These are phyloP conservation scores for Ceratocystis harringtonii DNA, from an alignment of 2,329 filamentous ascomycete genomes.

Conservation along the genomic window DNA sequence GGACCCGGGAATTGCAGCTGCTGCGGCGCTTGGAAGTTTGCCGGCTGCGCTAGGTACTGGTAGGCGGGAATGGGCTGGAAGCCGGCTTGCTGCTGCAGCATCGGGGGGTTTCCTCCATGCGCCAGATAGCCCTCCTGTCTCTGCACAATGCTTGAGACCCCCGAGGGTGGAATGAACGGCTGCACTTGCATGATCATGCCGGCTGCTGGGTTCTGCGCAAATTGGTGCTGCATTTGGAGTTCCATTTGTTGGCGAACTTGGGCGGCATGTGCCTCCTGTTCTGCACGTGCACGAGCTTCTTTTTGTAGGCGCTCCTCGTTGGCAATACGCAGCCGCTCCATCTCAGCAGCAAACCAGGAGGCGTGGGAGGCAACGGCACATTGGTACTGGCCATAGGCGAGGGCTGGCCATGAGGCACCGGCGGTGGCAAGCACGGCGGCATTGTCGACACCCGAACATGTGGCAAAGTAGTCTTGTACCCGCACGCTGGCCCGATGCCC, in stretches of 20 bases:
- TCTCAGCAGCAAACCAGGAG: neutral
- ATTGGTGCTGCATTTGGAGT: neutral
- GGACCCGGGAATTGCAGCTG: neutral
- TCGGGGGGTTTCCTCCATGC: neutral
- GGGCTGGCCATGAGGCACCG: neutral
- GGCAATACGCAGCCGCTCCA: neutral
- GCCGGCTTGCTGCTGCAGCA: neutral
- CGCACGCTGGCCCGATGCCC: conserved; percentile 26
- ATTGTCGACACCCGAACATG: neutral
- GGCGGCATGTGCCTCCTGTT: neutral
- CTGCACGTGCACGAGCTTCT: neutral
- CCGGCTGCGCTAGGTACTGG: no score
- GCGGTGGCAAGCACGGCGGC: neutral
- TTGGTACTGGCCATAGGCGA: neutral
- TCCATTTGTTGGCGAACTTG: neutral
- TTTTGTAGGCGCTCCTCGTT: neutral
- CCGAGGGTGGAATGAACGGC: neutral
- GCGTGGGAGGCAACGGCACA: neutral
- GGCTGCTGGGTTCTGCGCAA: neutral
- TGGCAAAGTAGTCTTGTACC: conserved; percentile 7
- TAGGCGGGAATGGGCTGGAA: neutral
- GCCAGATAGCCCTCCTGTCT: neutral
- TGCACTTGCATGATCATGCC: neutral
- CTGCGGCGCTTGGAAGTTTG: no score
- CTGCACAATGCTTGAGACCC: neutral